Conservation (phyloP, 441 rosid genomes). For the Erodium chrysanthum region DNA sequence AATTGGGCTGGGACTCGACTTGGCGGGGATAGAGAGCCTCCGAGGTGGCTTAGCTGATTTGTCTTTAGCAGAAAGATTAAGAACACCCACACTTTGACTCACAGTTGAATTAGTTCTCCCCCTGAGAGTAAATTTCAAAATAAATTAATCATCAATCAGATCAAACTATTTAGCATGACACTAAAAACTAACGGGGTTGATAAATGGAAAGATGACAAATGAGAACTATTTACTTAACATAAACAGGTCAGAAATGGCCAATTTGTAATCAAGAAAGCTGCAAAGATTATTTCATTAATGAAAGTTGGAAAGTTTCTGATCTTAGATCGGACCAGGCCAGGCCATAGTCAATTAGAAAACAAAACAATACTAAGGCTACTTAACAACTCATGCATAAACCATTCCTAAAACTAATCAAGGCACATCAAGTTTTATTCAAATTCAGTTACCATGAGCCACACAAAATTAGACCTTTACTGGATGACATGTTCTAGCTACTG, state of each 20-base stretch:
- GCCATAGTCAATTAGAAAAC: not conserved
- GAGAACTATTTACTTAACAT: not conserved
- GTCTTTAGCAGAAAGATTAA: slow-evolving; percentile 56
- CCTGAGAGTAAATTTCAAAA: slow-evolving; percentile 25
- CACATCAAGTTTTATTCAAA: not conserved
- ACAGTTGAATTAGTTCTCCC: slow-evolving; percentile 38
- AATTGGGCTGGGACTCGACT: slow-evolving; percentile 31
- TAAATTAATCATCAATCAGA: not conserved
- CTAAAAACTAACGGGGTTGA: not conserved
- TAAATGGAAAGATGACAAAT: not conserved
- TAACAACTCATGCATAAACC: not conserved
- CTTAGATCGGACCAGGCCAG: not conserved
- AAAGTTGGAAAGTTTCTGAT: not conserved
- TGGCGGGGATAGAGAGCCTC: slow-evolving; percentile 66
- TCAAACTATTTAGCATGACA: not conserved
- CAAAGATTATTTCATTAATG: not conserved
- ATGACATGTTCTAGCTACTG: not conserved
- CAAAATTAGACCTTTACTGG: not conserved
- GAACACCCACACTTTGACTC: slow-evolving; percentile 64
- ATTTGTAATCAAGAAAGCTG: not conserved
- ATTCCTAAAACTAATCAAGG: not conserved
- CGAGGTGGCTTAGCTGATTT: slow-evolving; percentile 70
- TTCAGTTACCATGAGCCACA: too few species aligned
- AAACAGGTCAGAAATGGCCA: not conserved
- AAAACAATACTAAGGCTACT: not conserved